Evolutionary conservation across 2,329 filamentous ascomycete genomes (phyloP), one percentile per base, ranked within the genome.

Genomic region (Fusarium kyushuense): DNA sequence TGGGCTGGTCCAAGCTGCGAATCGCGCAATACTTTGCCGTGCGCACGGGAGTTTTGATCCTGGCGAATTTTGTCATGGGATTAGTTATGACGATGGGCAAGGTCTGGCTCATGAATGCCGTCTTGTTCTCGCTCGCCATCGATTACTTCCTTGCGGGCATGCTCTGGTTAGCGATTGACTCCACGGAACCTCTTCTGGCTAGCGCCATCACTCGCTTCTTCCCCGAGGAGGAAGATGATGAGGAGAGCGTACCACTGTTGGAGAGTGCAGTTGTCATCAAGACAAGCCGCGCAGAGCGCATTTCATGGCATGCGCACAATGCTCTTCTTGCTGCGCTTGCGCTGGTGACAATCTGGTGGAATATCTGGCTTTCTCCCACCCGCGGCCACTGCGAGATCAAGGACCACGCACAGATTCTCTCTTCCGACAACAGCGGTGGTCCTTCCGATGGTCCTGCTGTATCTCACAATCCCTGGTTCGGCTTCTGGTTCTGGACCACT

Each of bases 141-240:
- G 79, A 84, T 61, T 84, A 84, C 42, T 66, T 84, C n/a, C 57
- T 84, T 6, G 79, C 77, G 0, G 82, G 82, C 1, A 30, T 81
- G 40, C 53, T 83, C 21, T 84, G 81, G 80, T 67, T 84, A 5
- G 70, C 55, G 7, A 59, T 83, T 5, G 59, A 74, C 19, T 68
- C 63, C 25, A 78, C 78, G 0, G 82, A 84, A 68, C 71, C 67
- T 3, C 51, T 68, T 14, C 65, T 83, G 0, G 73, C 79, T 0
- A 51, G 57, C 1, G 23, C 55, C 3, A 25, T 83, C 7, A 56
- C 73, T 14, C 57, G 46, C 3, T 21, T 48, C 10, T 54, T 75
- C 4, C 45, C 49, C 1, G 56, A 52, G 2, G 59, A 63, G 6
- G 66, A 66, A 3, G 66, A 74, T 1, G 75, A 76, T 6, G 74